A percentile compares a stretch with the other conserved stretches of the same genome.
Evolutionary conservation across 2,329 filamentous ascomycete genomes (phyloP).

Genomic region (Calonectria hawksworthii): DNA sequence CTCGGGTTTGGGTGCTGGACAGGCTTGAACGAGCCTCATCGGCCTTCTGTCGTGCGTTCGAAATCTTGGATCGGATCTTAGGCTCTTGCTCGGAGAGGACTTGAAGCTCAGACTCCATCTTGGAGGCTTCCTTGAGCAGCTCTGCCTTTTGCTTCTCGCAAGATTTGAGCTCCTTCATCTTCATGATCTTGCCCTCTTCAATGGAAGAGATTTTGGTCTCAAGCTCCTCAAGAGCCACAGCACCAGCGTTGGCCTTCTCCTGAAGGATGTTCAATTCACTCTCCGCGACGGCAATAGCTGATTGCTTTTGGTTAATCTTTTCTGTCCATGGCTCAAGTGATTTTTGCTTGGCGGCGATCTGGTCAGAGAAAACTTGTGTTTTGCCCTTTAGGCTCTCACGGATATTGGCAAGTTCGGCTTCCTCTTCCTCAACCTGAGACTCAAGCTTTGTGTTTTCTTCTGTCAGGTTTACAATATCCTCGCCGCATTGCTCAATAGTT

Average conservation of each 20-base stretch:
- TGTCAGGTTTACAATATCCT: slow-evolving; percentile 83
- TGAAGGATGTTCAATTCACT: slow-evolving; percentile 93
- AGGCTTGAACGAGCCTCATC: slow-evolving; percentile 95
- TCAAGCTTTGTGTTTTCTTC: slow-evolving; percentile 85
- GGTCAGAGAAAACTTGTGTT: slow-evolving; percentile 92
- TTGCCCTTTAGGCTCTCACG: slow-evolving; percentile 93
- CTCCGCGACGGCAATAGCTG: slow-evolving; percentile 92
- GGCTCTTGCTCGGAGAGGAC: slow-evolving; percentile 84
- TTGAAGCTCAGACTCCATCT: slow-evolving; percentile 79
- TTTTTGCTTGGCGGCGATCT: slow-evolving; percentile 94
- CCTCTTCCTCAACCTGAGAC: slow-evolving; percentile 80
- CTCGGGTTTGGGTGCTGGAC: slow-evolving; percentile 90
- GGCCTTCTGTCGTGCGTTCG: slow-evolving; percentile 91
- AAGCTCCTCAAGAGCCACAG: slow-evolving; percentile 86
- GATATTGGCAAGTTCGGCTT: slow-evolving; percentile 85
- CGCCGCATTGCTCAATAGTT: slow-evolving; percentile 81
- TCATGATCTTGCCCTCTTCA: slow-evolving; percentile 78
- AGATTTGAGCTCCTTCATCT: slow-evolving; percentile 80
- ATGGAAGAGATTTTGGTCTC: slow-evolving; percentile 83
- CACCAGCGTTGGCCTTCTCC: slow-evolving; percentile 90
- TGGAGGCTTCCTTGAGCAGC: slow-evolving; percentile 81
- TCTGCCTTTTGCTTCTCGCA: slow-evolving; percentile 80
- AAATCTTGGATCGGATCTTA: slow-evolving; percentile 85
- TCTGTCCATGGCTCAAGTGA: slow-evolving; percentile 96
- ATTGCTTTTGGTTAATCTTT: slow-evolving; percentile 97